Base-by-base conservation (phyloP, 2,329 filamentous ascomycete species). In the Cryphonectria carpinicola region DNA sequence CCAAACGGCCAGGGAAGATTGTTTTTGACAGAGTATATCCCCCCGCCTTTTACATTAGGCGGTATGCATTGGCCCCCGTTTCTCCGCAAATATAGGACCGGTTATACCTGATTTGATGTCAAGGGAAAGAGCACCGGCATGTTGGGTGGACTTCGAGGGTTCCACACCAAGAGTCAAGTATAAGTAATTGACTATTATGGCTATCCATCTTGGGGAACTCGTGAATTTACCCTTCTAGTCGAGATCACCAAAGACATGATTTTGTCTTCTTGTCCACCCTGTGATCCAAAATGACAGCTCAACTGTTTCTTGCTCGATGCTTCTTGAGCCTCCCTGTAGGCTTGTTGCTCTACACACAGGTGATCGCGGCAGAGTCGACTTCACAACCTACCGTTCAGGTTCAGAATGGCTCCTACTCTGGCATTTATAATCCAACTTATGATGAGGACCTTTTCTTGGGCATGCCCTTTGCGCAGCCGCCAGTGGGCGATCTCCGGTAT, bases 381-480 rank as follows among this genome's bases (percentile, higher is more conserved):
- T 25, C 37, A n/a, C 32, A 3, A 46, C 69, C 69, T 28, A 67
- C 65, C 32, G 69, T 56, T 28, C 43, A 68, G 60, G 37, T 68
- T 11, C 66, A 70, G 41, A 83, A 82, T 65, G 82, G 81, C 22
- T 80, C 77, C 3, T 82, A 82, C 63, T 70, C 76, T 11, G 81
- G 81, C 11, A 49, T 79, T 22, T 72, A 78, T 70, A 76, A 78
- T 32, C 67, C 77, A 1, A 65, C 68, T 2, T 82, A 80, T 66
- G 74, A 82, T 32, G 85, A 87, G 66, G 86, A 88, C 67, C 78
- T 84, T 65, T 88, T 87, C 74, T 78, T 87, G 1, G 85, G 84
- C 11, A 83, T 90, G 3, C 88, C 87, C 0, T 90, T 86, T 75
- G 87, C 88, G 1, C 84, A 86, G 73, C 63, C 72, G 41, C 71